phyloP scores from a whole-genome alignment of 768 basidiomycete species.

The Mycena chlorophos region DNA sequence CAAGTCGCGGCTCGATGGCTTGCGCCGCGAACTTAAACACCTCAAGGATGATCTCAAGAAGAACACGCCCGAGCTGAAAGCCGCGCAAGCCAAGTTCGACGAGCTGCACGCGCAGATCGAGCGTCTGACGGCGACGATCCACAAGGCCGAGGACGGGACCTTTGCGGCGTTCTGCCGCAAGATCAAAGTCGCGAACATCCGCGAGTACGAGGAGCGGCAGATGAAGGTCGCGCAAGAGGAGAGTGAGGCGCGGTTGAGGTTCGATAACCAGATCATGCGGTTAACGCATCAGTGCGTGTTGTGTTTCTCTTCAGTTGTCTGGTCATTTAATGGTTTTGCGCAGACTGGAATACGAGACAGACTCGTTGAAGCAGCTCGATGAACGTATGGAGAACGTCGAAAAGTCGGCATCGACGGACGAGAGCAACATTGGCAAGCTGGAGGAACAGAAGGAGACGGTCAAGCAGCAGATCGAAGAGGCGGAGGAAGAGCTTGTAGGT shows the following conservation, averaged over 20 bases:
- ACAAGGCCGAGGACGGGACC: slow-evolving; percentile 77
- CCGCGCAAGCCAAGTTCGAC: slow-evolving; percentile 59
- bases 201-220: slow-evolving; percentile 93
- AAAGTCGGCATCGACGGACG: slow-evolving; percentile 52
- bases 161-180: slow-evolving; percentile 77
- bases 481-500: slow-evolving; percentile 53
- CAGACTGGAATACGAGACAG: slow-evolving; percentile 80
- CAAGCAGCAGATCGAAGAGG: slow-evolving; percentile 58
- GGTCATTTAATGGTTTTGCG: slow-evolving; percentile 3
- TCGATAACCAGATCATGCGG: slow-evolving; percentile 83
- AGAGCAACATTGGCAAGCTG: slow-evolving; percentile 51
- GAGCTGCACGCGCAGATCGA: slow-evolving; percentile 56
- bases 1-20: slow-evolving; percentile 71
- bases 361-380: slow-evolving; percentile 64
- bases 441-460: slow-evolving; percentile 55
- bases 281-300: slow-evolving; percentile 76
- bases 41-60: slow-evolving; percentile 69
- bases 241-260: slow-evolving; percentile 78
- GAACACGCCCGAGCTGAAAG: slow-evolving; percentile 67
- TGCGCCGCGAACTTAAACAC: slow-evolving; percentile 84
- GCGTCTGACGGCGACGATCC: slow-evolving; percentile 55
- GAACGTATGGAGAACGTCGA: slow-evolving; percentile 63
- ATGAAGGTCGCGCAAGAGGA: slow-evolving; percentile 87
- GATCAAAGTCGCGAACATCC: slow-evolving; percentile 78
- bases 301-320: background rate